These are phyloP conservation scores for Wickerhamomyces mucosus DNA, from an alignment of 805 yeast genomes.

Conservation along the genomic window DNA sequence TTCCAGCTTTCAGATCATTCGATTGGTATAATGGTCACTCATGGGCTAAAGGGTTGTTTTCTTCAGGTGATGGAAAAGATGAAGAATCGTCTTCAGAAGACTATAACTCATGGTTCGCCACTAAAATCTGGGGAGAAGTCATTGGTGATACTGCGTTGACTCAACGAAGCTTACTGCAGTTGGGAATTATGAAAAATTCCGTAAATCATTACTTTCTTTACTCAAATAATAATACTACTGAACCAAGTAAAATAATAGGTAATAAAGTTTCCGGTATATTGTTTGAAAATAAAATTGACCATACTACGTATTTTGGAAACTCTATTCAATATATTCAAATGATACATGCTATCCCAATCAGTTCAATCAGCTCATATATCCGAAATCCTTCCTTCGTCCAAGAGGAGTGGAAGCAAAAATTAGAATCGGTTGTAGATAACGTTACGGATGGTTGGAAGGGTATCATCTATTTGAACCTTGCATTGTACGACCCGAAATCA, in stretches of 20 bases:
- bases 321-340: constrained; percentile 70
- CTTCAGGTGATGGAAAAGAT: constrained; percentile 68
- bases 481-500: constrained; percentile 56
- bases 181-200: constrained; percentile 47
- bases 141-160: constrained; percentile 44
- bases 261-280: constrained; percentile 68
- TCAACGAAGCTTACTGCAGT: constrained; percentile 46
- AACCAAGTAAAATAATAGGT: constrained; percentile 44
- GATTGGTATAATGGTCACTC: constrained; percentile 77
- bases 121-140: constrained; percentile 56
- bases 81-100: constrained; percentile 72
- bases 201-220: constrained; percentile 47
- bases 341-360: constrained; percentile 69
- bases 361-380: constrained; percentile 55
- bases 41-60: constrained; percentile 66
- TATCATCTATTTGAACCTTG: constrained; percentile 61
- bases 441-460: constrained; percentile 69
- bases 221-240: constrained; percentile 40
- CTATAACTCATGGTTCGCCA: constrained; percentile 59
- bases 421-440: constrained; percentile 33
- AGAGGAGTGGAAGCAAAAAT: constrained; percentile 54
- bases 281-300: constrained; percentile 66
- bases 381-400: constrained; percentile 43
- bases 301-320: constrained; percentile 66
- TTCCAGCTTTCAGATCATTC: constrained; percentile 60